Evolutionary conservation across 148 eudicot genomes (phyloP).

Genomic region (Camellia lanceoleosa): DNA sequence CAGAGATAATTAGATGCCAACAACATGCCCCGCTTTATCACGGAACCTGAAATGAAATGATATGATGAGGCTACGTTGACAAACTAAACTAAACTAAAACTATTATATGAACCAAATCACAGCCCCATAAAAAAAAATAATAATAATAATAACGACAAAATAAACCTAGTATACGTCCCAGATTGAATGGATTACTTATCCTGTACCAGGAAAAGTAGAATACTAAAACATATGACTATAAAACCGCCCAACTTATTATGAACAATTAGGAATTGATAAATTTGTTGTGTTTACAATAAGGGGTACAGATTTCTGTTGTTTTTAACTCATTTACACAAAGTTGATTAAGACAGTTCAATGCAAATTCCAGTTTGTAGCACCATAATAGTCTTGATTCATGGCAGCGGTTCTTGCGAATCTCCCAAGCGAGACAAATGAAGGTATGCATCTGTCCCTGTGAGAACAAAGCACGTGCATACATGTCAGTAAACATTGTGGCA

Average conservation of each 20-base stretch:
- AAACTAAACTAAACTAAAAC: no score
- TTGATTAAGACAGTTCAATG: slow-evolving; percentile 4
- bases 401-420: slow-evolving; percentile 91
- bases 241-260: background rate
- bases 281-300: background rate
- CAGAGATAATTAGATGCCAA: no score
- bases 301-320: background rate
- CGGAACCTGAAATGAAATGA: no score
- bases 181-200: background rate
- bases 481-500: background rate
- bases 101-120: no score
- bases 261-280: background rate
- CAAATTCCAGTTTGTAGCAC: background rate
- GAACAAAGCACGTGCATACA: background rate
- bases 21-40: no score
- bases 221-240: background rate
- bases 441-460: slow-evolving; percentile 91
- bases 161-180: background rate
- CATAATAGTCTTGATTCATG: slow-evolving; percentile 25
- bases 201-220: background rate
- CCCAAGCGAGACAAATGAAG: slow-evolving; percentile 92
- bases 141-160: no score
- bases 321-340: background rate
- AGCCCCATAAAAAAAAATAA: no score
- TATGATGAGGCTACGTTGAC: no score